A percentile compares a stretch with the other conserved stretches of the same genome.
phyloP scores from a whole-genome alignment of 1,139 yeast genomes.

The Yamadazyma songkhlaensis region DNA sequence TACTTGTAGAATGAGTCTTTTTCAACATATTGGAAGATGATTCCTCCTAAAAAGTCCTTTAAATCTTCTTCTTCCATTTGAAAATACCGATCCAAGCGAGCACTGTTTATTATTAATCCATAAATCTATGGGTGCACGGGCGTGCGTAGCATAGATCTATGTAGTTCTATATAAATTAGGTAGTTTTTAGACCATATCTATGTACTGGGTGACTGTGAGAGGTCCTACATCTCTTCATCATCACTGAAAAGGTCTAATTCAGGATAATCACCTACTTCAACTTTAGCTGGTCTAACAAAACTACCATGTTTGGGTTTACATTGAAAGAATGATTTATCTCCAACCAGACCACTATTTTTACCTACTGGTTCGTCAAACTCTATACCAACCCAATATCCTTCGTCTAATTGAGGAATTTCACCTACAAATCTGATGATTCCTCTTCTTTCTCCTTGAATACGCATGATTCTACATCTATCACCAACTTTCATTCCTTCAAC shows the following conservation, averaged over 20 bases:
- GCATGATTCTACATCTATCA: conserved; percentile 40
- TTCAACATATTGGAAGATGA: conserved; percentile 36
- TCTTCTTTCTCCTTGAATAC: conserved; percentile 52
- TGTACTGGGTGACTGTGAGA: no score
- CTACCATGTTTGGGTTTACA: conserved; percentile 46
- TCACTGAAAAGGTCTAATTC: conserved; percentile 39
- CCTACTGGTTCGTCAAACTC: conserved; percentile 53
- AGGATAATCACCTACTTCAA: conserved; percentile 55
- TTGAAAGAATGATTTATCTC: conserved; percentile 29
- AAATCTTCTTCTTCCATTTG: conserved; percentile 4
- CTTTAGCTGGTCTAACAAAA: conserved; percentile 47
- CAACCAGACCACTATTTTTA: conserved; percentile 41
- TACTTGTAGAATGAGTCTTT: conserved; percentile 34
- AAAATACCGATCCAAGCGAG: no score
- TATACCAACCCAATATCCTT: conserved; percentile 47
- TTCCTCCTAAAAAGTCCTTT: conserved; percentile 21
- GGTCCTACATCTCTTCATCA: conserved; percentile 4
- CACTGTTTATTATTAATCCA: no score
- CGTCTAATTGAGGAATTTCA: conserved; percentile 54
- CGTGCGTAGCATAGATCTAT: no score
- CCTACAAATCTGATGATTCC: conserved; percentile 75
- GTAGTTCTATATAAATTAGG: no score
- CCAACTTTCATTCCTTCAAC: conserved; percentile 27
- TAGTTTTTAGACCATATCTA: no score
- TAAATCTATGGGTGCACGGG: no score